Evolutionary conservation across 1,284 basidiomycete species (phyloP), one percentile per base, ranked within the genome.

Genomic region (Sanghuangporus weigelae): DNA sequence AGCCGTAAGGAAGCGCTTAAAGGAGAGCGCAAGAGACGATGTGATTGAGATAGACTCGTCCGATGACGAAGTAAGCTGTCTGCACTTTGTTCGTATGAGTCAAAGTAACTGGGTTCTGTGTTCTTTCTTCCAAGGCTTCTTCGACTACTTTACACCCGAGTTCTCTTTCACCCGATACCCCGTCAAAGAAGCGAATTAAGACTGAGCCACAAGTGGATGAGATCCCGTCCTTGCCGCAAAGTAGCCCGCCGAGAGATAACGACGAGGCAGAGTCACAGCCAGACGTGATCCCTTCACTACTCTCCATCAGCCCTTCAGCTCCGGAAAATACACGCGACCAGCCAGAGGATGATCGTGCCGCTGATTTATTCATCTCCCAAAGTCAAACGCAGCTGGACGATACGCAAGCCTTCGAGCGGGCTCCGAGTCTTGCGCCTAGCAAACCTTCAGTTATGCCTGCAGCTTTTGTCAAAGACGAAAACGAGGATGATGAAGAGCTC

Each of bases 21-120:
- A 38, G 10, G 56, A 60, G 21, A 40, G 44, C 19, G 14, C 26
- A 7, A 23, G 3, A 12, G 59, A 63, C 38, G 65, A 57, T 21
- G 44, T 63, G 53, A 63, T 63, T 38, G 58, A 60, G n/a, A 60
- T 66, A 31, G 36, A 26, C 8, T 51, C 58, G 2, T 56, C 55
- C 26, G 60, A 57, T 56, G 46, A 57, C 21, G 53, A 56, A 26
- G 60, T 56, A 36, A 7, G 39, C n/a, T 46, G 14, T 19, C 11
- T 46, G 2, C 21, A 21, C 21, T 23, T 11, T 40, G n/a, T 7
- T 21, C 23, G 0, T 40, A 31, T 19, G 44, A 7, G 12, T 14
- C 4, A 2, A 8, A 39, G 36, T 38, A 19, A 8, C 39, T 26
- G 4, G 14, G 5, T 23, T 19, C 19, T 23, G 7, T 51, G 10